Conservation (phyloP, 148 eudicot species). For the Spergularia bocconei region DNA sequence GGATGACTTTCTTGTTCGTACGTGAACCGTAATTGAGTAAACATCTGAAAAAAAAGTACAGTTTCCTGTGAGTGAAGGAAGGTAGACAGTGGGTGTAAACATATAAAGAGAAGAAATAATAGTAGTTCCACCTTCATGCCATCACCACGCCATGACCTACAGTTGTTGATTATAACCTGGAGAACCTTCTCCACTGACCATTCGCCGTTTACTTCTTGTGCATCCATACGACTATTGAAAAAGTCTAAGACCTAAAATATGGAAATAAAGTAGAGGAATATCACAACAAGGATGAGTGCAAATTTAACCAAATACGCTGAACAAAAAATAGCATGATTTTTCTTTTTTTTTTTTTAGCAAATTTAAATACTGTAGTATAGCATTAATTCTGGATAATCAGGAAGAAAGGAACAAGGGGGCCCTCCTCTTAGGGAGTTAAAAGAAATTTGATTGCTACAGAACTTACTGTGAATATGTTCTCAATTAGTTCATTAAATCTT, state of each 20-base stretch:
- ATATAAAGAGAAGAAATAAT: background rate
- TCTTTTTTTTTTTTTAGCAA: background rate
- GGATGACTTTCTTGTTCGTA: conserved; percentile 98
- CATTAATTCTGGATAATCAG: background rate
- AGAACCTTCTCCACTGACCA: conserved; percentile 99
- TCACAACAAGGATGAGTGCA: background rate
- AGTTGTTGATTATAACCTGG: conserved; percentile 61
- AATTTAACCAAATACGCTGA: background rate
- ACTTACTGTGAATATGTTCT: conserved; percentile 88
- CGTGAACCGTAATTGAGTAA: conserved; percentile 78
- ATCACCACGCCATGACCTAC: conserved; percentile 93
- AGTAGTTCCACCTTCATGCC: conserved; percentile 72
- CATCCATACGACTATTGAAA: conserved; percentile 91
- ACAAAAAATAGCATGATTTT: background rate
- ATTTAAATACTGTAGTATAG: background rate
- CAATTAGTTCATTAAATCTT: conserved; percentile 83
- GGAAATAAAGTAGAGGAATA: background rate
- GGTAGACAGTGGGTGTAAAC: background rate
- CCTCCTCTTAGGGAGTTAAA: background rate
- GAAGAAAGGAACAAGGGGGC: background rate
- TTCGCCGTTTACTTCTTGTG: conserved; percentile 67
- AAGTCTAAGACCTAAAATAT: conserved; percentile 70
- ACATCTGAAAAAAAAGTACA: conserved; percentile 49
- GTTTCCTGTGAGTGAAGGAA: background rate
- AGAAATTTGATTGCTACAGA: background rate